Base-by-base conservation (phyloP, 495 filamentous ascomycete species). In the Penicillium egyptiacum region DNA sequence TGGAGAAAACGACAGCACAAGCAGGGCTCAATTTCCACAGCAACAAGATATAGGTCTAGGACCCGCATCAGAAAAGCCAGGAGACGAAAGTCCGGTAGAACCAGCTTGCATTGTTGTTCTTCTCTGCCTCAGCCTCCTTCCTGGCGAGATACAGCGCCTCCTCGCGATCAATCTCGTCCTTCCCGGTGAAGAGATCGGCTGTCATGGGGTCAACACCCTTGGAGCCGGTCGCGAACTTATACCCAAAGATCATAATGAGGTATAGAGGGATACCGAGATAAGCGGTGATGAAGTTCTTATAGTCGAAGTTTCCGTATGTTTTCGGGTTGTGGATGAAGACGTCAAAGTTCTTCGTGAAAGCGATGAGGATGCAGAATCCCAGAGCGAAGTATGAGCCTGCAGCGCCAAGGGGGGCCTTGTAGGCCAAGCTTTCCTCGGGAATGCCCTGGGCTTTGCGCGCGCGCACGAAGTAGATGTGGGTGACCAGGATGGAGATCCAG, bases 261-360 rank as follows among this genome's bases (percentile, higher is more conserved):
- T 90, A 95, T 14, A 93, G 73, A 5, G 88, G 87, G 63, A 95
- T 92, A 31, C 89, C 90, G 5, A 92, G 82, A 63, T 94, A 92
- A 5, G 84, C 84, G 0, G 89, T 92, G 69, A 95, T 81, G 71
- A 94, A 94, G 62, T 82, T 88, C 70, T 86, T 85, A 67, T 86
- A 85, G 64, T 85, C 77, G 66, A 85, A 86, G 41, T 80, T 77
- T 11, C 82, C 81, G 51, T 80, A 84, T 39, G 75, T 73, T 14
- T 61, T 37, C 22, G 42, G 41, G 31, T 63, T 71, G 56, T 75
- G 67, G 5, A 79, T 71, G 70, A 92, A 96, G 25, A 89, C 86
- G 61, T 82, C 82, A 65, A 85, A 94, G 66, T 91, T 87, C 78
- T 92, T 91, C 58, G 87, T 90, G 19, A 92, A 64, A 14, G 82